Evolutionary conservation across 2,329 filamentous ascomycete species (phyloP).

Genomic region (Alternaria atra): DNA sequence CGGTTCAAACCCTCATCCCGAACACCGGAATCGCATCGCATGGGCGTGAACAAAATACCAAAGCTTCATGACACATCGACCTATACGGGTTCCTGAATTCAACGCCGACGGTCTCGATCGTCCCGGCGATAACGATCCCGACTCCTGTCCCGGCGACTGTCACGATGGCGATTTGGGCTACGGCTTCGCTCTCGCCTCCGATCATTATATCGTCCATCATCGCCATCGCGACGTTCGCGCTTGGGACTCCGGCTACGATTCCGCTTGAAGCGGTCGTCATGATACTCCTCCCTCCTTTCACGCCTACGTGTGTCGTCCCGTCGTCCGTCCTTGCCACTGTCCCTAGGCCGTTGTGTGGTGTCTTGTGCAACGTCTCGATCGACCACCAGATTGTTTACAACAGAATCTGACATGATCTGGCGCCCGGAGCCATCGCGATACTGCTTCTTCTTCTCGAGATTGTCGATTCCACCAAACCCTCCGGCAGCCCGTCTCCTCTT

Average conservation of each 20-base stretch:
- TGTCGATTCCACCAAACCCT: slow-evolving; percentile 88
- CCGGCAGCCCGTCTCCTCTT: slow-evolving; percentile 74
- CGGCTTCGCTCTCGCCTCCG: slow-evolving; percentile 40
- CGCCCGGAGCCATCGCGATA: slow-evolving; percentile 62
- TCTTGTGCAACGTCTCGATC: slow-evolving; percentile 33
- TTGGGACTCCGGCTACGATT: slow-evolving; percentile 49
- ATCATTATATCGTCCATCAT: slow-evolving; percentile 41
- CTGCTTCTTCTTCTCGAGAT: slow-evolving; percentile 88
- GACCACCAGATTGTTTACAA: slow-evolving; percentile 43
- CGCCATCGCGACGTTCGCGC: slow-evolving; percentile 42
- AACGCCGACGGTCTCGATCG: slow-evolving; percentile 48
- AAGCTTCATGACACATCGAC: neutral
- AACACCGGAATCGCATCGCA: neutral
- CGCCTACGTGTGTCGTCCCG: slow-evolving; percentile 53
- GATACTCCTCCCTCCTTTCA: slow-evolving; percentile 47
- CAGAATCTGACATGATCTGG: slow-evolving; percentile 43
- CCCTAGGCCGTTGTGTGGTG: slow-evolving; percentile 15
- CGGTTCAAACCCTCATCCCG: neutral
- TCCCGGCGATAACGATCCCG: slow-evolving; percentile 53
- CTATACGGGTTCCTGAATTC: neutral
- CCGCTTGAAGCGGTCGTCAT: slow-evolving; percentile 51
- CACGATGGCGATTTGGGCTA: slow-evolving; percentile 44
- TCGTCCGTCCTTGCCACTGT: slow-evolving; percentile 33
- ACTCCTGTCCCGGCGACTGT: slow-evolving; percentile 48
- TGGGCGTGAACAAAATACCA: neutral